Evolutionary conservation across 2,329 filamentous ascomycete species (phyloP), one percentile per base, ranked within the genome.

Genomic region (Neofusicoccum parvum): DNA sequence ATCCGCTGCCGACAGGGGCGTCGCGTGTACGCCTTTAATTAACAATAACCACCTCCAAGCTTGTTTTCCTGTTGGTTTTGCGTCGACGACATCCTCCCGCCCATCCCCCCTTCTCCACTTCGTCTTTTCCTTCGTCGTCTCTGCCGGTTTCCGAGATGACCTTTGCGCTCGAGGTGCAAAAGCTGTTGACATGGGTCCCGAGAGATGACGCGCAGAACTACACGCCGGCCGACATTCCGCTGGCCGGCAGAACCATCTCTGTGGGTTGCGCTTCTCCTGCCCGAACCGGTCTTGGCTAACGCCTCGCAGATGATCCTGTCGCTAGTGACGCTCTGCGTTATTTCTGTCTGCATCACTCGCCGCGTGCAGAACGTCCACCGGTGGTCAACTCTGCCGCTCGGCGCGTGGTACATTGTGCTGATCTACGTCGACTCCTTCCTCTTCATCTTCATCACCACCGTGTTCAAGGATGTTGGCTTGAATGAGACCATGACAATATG

Each of bases 181-280:
- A 17, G 23, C 39, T 59, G 54, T 36, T 59, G 36, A 34, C 54
- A 34, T 59, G 37, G 54, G 17, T 59, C 7, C 39, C 6, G 11
- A 15, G 54, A 36, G 54, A 59, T 46, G 39, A 32, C 6, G 27
- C 27, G 36, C 53, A 59, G 39, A 10, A 3, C 39, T 41, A 59
- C 23, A 45, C 59, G 32, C 69, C 67, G 20, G 70, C 69, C n/a
- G 50, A 67, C 32, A 69, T 74, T 36, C 72, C 72, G 14, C 32
- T 69, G 9, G 69, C 66, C 5, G 72, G 72, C 17, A 67, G 70
- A 27, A 45, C 72, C 14, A 32, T 74, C 11, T 71, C 70, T 23
- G 65, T 71, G 27, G 65, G 70, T 45, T 67, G 73, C 15, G 5
- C 5, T 10, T 9, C 54, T 7, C 69, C 72, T 51, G 68, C 71